Evolutionary conservation across 371 early-diverging fungal species (phyloP), one percentile per base, ranked within the genome.

Genomic region (Gilbertella persicaria): DNA sequence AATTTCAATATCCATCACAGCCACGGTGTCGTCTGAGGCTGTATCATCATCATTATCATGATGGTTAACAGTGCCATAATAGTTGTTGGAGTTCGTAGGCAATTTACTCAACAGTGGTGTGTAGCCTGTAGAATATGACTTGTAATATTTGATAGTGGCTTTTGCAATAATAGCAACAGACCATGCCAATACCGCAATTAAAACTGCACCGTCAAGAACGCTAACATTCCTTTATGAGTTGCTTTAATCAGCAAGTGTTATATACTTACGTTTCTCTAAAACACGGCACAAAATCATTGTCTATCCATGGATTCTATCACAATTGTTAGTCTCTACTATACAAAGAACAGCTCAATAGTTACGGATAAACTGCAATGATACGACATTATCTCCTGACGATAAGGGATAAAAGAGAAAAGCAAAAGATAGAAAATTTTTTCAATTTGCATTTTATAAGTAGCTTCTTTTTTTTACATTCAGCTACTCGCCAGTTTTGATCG

Each of bases 261-360:
- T 38, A 4, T 23, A 44, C 30, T 53, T 53, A 60, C 60, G 30
- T 53, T 49, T 49, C 60, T 53, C 54, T 36, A 39, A 48, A 53
- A n/a, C 54, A 53, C 4, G 60, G 60, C n/a, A 20, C 43, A 24
- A 48, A 53, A 29, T 48, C 21, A 30, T 16, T 41, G n/a, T 44
- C 39, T 37, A 36, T 42, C 48, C 48, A 60, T n/a, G 48, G 37
- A 28, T 54, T 21, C 53, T 52, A 44, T n/a, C 4, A 4, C 37
- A n/a, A 4, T 37, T 37, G 7, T n/a, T n/a, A 13, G n/a, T 13
- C 4, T 40, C 20, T 6, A 29, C 13, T 5, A 13, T 7, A 8
- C 30, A 24, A 7, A 7, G 8, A 10, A 10, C 13, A 3, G 12
- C 10, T 26, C 17, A 19, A 28, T 37, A 38, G 39, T 39, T 50